Base-by-base conservation (phyloP, 768 basidiomycete genomes). In the Auriculariales sp. region DNA sequence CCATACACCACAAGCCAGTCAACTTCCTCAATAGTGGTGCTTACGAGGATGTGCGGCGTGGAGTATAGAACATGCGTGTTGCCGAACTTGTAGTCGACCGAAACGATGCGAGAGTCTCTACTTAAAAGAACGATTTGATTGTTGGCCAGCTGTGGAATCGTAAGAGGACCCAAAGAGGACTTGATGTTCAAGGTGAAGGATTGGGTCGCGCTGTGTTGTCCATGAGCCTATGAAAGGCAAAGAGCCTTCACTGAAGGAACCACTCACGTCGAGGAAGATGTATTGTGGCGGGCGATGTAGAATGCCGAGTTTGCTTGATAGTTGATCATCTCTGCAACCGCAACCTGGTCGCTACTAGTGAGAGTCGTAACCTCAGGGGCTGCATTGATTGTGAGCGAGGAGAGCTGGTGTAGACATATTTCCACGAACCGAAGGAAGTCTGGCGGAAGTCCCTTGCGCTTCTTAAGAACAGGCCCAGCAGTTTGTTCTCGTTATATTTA, bases 81-180 rank as follows among this genome's bases (percentile, higher is more conserved):
- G 22, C 88, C 88, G 57, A 84, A 88, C 9, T 72, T 65, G 58
- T 86, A 85, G 61, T 85, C 77, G 0, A 81, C 77, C 12, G 83
- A 68, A 28, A 89, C 64, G 25, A 86, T 67, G 58, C 84, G 87
- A 36, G 80, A 83, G 60, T 87, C 75, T 19, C 85, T 72, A 7
- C 86, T 86, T 27, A 64, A 58, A 5, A 90, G 73, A 1, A 74
- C 72, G 54, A 89, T 75, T 25, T 44, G 39, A 17, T 69, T 58
- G 3, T 70, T 63, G 0, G 68, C 71, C 9, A 75, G 66, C 28
- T 68, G 65, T 1, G 86, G 87, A 9, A 89, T 64, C 28, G 73
- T 69, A 30, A 88, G 54, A 0, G 60, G 53, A 0, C 78, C 78
- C 24, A 59, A 58, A 12, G 71, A 69, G 0, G 80, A 79, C 4